These are phyloP conservation scores for Podospora australis DNA, from an alignment of 495 filamentous ascomycete genomes.

Conservation along the genomic window DNA sequence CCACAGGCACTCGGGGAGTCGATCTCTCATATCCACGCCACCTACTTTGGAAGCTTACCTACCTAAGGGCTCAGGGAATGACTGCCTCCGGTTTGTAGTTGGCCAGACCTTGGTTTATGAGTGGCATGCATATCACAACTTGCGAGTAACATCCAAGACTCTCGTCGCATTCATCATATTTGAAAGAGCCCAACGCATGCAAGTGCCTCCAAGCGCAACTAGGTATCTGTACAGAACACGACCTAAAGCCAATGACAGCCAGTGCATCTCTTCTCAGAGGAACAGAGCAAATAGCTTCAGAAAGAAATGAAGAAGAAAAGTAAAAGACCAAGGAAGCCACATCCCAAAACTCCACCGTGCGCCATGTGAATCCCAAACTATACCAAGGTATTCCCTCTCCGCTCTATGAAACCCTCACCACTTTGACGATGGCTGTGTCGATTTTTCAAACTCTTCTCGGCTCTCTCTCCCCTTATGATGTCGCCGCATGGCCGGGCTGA, in stretches of 20 bases:
- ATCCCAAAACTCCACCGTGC: slow-evolving; percentile 10
- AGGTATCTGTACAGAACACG: slow-evolving; percentile 6
- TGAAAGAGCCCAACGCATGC: neutral
- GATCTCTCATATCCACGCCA: too few relatives aligned
- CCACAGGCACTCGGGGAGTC: too few relatives aligned
- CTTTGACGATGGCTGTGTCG: too few relatives aligned
- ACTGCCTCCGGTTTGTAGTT: too few relatives aligned
- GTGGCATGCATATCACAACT: too few relatives aligned
- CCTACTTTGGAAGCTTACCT: too few relatives aligned
- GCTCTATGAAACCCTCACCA: neutral
- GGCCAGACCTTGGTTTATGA: too few relatives aligned
- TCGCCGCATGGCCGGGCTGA: slow-evolving; percentile 19
- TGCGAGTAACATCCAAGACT: too few relatives aligned
- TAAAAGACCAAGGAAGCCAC: neutral
- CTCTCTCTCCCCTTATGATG: slow-evolving; percentile 8
- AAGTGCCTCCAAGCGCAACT: neutral
- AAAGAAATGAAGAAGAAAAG: neutral
- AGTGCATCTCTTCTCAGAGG: slow-evolving; percentile 1
- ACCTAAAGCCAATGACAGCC: slow-evolving; percentile 1
- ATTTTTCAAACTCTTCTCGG: neutral
- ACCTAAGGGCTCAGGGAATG: too few relatives aligned
- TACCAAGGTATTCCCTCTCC: slow-evolving; percentile 8
- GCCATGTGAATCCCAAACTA: slow-evolving; percentile 13
- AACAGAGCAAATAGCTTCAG: too few relatives aligned
- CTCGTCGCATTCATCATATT: too few relatives aligned